These are phyloP conservation scores for Pseudomonodictys pantanalensis DNA, from an alignment of 495 filamentous ascomycete species.

Conservation along the genomic window DNA sequence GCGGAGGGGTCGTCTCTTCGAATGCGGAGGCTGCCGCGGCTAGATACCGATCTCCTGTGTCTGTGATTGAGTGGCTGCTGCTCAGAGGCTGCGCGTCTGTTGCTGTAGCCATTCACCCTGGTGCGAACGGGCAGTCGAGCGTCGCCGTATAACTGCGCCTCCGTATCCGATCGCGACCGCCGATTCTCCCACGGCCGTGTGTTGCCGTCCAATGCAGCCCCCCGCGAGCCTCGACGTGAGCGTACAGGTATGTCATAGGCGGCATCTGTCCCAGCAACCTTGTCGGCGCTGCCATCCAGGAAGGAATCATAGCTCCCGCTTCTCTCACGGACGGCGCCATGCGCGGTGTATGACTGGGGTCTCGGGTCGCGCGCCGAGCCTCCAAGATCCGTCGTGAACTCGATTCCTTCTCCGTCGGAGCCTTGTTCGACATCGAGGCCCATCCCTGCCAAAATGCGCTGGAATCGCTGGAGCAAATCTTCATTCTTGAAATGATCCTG, in stretches of 20 bases:
- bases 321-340: slow-evolving; percentile 35
- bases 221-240: slow-evolving; percentile 41
- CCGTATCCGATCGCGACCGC: slow-evolving; percentile 36
- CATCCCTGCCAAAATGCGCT: slow-evolving; percentile 59
- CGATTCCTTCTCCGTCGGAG: slow-evolving; percentile 41
- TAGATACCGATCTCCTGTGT: slow-evolving; percentile 23
- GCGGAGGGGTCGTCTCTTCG: neutral
- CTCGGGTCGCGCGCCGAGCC: slow-evolving; percentile 1
- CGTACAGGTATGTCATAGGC: slow-evolving; percentile 11
- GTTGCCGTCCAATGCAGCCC: slow-evolving; percentile 45
- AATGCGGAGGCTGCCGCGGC: slow-evolving; percentile 22
- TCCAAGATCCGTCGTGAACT: slow-evolving; percentile 36
- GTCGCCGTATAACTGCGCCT: slow-evolving; percentile 4
- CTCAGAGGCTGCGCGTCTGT: slow-evolving; percentile 3
- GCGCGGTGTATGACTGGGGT: slow-evolving; percentile 13
- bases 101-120: slow-evolving; percentile 23
- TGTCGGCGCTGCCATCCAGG: slow-evolving; percentile 45
- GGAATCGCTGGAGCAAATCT: slow-evolving; percentile 62
- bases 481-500: slow-evolving; percentile 38
- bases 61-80: slow-evolving; percentile 1
- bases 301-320: slow-evolving; percentile 59
- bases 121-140: slow-evolving; percentile 26
- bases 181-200: slow-evolving; percentile 36
- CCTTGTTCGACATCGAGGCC: slow-evolving; percentile 67
- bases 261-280: slow-evolving; percentile 10